Percentiles rank a stretch among this genome's conserved stretches.
Evolutionary conservation across 1,284 basidiomycete genomes (phyloP).

Genomic region (Volvariella surrecta): DNA sequence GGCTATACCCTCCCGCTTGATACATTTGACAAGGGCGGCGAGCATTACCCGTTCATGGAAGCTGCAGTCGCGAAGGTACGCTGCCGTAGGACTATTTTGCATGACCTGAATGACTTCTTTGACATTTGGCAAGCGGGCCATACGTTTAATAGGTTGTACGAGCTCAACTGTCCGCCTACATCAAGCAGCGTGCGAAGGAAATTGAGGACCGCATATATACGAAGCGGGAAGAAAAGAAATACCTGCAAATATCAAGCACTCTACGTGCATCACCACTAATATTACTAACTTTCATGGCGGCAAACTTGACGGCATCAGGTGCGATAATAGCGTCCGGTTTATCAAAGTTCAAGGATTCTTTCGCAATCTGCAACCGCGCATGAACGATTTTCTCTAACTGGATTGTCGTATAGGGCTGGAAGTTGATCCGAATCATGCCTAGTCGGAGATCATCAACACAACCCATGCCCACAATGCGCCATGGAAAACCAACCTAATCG

Average conservation of each 20-base stretch:
- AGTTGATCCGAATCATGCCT: slow-evolving; percentile 96
- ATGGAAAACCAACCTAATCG: slow-evolving; percentile 60
- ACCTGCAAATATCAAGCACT: slow-evolving; percentile 90
- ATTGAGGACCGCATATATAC: neutral
- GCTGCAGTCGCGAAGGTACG: slow-evolving; percentile 74
- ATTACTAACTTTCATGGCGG: slow-evolving; percentile 86
- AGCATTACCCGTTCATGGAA: slow-evolving; percentile 87
- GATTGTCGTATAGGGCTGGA: slow-evolving; percentile 80
- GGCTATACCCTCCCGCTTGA: slow-evolving; percentile 79
- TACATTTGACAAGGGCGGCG: slow-evolving; percentile 79
- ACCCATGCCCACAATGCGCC: neutral
- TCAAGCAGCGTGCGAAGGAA: neutral
- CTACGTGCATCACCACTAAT: slow-evolving; percentile 94
- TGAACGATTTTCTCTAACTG: slow-evolving; percentile 87
- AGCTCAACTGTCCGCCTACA: slow-evolving; percentile 78
- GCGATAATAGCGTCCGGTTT: slow-evolving; percentile 47
- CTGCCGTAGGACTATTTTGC: slow-evolving; percentile 86
- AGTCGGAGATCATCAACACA: neutral
- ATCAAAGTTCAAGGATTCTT: slow-evolving; percentile 34
- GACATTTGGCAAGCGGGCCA: slow-evolving; percentile 71
- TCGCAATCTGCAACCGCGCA: slow-evolving; percentile 61
- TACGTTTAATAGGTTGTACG: slow-evolving; percentile 39
- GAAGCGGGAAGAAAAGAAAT: slow-evolving; percentile 2
- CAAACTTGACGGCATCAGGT: slow-evolving; percentile 80
- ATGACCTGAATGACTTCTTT: slow-evolving; percentile 80